Conservation (phyloP, 179 eudicot genomes). For the Kewa caespitosa region DNA sequence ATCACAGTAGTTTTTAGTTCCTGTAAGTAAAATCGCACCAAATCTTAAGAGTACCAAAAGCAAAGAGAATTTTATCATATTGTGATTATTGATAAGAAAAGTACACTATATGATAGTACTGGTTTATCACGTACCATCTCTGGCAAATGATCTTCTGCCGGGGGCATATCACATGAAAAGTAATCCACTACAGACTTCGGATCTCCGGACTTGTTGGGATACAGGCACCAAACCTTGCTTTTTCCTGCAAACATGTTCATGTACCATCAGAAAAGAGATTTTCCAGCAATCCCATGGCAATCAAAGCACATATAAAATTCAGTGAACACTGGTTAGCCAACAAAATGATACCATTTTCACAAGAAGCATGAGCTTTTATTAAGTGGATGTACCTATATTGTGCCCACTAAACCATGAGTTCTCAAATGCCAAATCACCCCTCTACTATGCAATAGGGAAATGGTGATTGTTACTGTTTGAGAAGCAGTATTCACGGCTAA, state of each 20-base stretch:
- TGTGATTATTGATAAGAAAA: background rate
- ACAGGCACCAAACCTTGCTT: conserved; percentile 79
- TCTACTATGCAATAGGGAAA: background rate
- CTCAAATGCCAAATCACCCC: background rate
- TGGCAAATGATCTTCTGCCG: conserved; percentile 22
- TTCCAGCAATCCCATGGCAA: background rate
- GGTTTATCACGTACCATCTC: conserved; percentile 35
- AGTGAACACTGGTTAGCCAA: too few relatives aligned
- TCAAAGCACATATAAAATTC: conserved; percentile 2
- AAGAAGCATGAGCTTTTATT: too few relatives aligned
- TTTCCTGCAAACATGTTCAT: conserved; percentile 52
- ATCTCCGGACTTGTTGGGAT: conserved; percentile 72
- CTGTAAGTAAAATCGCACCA: background rate
- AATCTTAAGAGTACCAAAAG: background rate
- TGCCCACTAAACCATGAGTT: background rate
- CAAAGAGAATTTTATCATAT: too few relatives aligned
- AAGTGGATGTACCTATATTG: background rate
- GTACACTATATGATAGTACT: background rate
- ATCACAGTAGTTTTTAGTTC: background rate
- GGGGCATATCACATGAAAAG: conserved; percentile 34
- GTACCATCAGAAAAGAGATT: background rate
- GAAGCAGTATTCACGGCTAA: background rate
- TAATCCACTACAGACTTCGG: conserved; percentile 64
- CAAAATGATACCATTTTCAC: too few relatives aligned
- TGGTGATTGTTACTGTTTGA: background rate